phyloP scores from a whole-genome alignment of 345 rosid genomes.

The Corymbia maculata region DNA sequence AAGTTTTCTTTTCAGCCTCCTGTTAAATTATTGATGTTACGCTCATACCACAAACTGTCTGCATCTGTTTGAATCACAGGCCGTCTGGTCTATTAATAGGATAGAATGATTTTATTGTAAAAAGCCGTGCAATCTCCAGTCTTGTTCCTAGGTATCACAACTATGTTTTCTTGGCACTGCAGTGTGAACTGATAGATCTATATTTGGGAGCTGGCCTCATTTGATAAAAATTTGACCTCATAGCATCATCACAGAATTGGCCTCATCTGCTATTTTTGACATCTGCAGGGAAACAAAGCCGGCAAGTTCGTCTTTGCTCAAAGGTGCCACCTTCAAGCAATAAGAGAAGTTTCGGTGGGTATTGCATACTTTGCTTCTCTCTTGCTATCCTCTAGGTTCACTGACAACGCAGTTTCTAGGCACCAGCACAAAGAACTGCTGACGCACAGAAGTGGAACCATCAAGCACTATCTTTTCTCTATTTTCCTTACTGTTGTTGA shows the following conservation, averaged over 20 bases:
- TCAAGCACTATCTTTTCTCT: neutral
- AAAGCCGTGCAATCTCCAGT: neutral
- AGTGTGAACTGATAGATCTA: neutral
- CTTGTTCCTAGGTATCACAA: neutral
- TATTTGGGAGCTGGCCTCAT: neutral
- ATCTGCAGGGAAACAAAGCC: constrained; percentile 64
- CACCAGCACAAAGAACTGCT: neutral
- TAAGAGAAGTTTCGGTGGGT: constrained; percentile 51
- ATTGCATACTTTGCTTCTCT: neutral
- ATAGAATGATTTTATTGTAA: neutral
- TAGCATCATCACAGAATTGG: constrained; percentile 1
- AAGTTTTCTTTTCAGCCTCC: neutral
- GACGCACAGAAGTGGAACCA: neutral
- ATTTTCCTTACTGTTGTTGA: neutral
- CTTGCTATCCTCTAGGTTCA: neutral
- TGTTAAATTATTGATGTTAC: neutral
- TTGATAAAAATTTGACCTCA: neutral
- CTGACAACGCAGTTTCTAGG: neutral
- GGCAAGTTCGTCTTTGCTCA: constrained; percentile 61
- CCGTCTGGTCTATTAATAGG: neutral
- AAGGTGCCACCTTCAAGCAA: constrained; percentile 74
- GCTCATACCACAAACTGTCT: neutral
- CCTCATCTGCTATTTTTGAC: neutral
- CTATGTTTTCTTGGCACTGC: neutral
- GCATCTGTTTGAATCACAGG: neutral